Base-by-base conservation (phyloP, 202 grass and related monocot species). In the Tripidium arundinaceum region DNA sequence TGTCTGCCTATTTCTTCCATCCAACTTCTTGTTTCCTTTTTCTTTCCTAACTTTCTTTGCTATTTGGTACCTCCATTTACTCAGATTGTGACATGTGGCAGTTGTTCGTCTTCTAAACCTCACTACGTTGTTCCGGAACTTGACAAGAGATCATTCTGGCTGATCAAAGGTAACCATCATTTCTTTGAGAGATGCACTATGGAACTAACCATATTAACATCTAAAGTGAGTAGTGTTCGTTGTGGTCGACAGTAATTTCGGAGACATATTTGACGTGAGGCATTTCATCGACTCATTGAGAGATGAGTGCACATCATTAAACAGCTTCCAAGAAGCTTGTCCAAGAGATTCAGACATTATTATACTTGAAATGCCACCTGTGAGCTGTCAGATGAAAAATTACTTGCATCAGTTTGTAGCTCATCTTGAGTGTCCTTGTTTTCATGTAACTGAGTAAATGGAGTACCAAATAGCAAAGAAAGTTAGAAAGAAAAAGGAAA, bases 61-160 rank as follows among this genome's bases (percentile, higher is more conserved):
- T 61, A 24, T 65, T 63, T 7, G 74, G 14, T 21, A 76, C 38
- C 39, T 22, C 33, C 38, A 31, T 62, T 42, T 70, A 39, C 86
- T 64, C 83, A 98, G 92, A 98, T 98, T 98, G 95, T 40, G 95
- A 98, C 76, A 98, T 98, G 95, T 98, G 68, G 86, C 88, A 57
- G 79, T 98, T 61, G 90, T 90, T 55, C 88, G 84, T 62, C 76
- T 98, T 18, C 50, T 98, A 64, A 98, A 98, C 66, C 95, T 98
- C 49, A 98, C 95, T 28, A 76, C 94, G 84, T 93, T 83, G 78
- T 98, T 34, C 92, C 95, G 3, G 90, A 94, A 62, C 92, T 98
- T 55, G 95, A 98, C 81, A 98, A 98, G 78, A 89, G 80, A 81
- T 98, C 95, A 65, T 98, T 94, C 81, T 94, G 95, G 92, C 92